Evolutionary conservation across 208 protist genomes (phyloP).

Genomic region (Trypanosoma platydactyli): DNA sequence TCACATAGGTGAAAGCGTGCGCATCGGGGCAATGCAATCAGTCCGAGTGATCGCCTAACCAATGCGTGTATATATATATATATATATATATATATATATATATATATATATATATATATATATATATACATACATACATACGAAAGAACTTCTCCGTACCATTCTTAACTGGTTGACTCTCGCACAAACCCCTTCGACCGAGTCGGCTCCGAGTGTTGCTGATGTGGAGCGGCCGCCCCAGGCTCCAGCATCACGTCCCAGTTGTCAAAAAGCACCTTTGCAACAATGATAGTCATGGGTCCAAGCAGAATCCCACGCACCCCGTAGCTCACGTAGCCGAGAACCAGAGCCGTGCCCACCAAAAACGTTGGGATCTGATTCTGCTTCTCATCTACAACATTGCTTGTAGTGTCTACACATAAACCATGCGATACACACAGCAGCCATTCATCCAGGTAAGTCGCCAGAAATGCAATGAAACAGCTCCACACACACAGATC

Average conservation of each 20-base stretch:
- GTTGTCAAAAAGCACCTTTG: constrained; percentile 74
- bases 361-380: constrained; percentile 62
- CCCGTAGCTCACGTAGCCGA: constrained; percentile 69
- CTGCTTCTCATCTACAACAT: constrained; percentile 26
- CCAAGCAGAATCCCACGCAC: constrained; percentile 63
- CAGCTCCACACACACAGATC: constrained; percentile 37
- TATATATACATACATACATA: too few relatives aligned
- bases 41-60: too few relatives aligned
- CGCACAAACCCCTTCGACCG: background rate
- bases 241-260: constrained; percentile 51
- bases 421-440: constrained; percentile 57
- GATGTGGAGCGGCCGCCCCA: background rate
- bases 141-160: too few relatives aligned
- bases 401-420: constrained; percentile 31
- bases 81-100: too few relatives aligned
- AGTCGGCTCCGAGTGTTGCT: too few relatives aligned
- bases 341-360: constrained; percentile 51
- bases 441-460: constrained; percentile 64
- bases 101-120: too few relatives aligned
- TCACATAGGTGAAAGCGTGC: too few relatives aligned
- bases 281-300: constrained; percentile 69
- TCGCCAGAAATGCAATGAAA: constrained; percentile 37
- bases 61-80: too few relatives aligned
- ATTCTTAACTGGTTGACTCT: background rate
- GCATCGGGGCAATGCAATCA: too few relatives aligned